Percentiles rank a stretch among this genome's conserved stretches.
phyloP scores from a whole-genome alignment of 2,329 filamentous ascomycete species.

The Fusarium sp. region DNA sequence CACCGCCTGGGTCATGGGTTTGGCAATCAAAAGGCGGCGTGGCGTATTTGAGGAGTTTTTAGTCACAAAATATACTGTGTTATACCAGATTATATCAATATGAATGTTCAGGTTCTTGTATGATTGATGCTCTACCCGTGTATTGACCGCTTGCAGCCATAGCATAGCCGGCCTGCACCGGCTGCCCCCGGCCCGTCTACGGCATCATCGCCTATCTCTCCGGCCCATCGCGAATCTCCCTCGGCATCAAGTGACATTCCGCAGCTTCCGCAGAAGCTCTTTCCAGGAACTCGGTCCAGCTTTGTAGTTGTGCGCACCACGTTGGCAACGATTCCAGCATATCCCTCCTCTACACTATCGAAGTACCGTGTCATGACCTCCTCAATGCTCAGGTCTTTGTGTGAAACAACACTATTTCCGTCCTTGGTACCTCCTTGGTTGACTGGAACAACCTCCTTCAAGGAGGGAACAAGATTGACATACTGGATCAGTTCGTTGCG shows the following conservation, averaged over 20 bases:
- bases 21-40: slow-evolving; percentile 39
- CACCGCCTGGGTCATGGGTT: slow-evolving; percentile 34
- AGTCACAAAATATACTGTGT: slow-evolving; percentile 27
- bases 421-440: slow-evolving; percentile 41
- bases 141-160: slow-evolving; percentile 76
- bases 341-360: slow-evolving; percentile 79
- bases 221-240: slow-evolving; percentile 71
- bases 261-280: slow-evolving; percentile 71
- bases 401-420: slow-evolving; percentile 61
- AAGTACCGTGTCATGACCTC: slow-evolving; percentile 92
- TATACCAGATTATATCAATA: slow-evolving; percentile 16
- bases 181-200: slow-evolving; percentile 29
- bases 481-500: slow-evolving; percentile 81
- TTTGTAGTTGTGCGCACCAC: slow-evolving; percentile 93
- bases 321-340: slow-evolving; percentile 92
- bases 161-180: slow-evolving; percentile 62
- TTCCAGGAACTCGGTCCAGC: slow-evolving; percentile 63
- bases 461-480: slow-evolving; percentile 61
- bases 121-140: slow-evolving; percentile 52
- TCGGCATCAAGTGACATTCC: slow-evolving; percentile 70
- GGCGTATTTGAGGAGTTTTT: slow-evolving; percentile 40
- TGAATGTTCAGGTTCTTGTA: slow-evolving; percentile 17
- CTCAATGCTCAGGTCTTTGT: slow-evolving; percentile 87
- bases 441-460: slow-evolving; percentile 59
- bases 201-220: slow-evolving; percentile 62